Base-by-base conservation (phyloP, 163 green algal species). In the Prototheca wickerhamii region DNA sequence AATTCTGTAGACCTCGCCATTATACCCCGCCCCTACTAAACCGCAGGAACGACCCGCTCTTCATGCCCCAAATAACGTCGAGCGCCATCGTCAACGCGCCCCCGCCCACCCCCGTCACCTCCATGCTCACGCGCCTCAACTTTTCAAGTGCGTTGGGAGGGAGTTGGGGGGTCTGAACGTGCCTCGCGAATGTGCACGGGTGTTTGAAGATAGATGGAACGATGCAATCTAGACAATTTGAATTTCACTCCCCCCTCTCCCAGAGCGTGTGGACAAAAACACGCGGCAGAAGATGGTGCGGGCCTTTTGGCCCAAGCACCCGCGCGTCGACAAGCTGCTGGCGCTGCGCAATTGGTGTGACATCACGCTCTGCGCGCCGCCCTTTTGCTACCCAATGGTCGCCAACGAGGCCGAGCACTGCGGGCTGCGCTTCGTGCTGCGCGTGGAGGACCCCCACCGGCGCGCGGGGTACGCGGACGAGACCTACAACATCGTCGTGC, bases 41-140 rank as follows among this genome's bases (percentile, higher is more conserved):
- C 55, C n/a, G n/a, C 54, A 76, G 61, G 3, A 63, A 76, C 20
- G 81, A 87, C 65, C 74, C 80, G 43, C 72, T 75, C 4, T 84
- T 74, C 70, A 86, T 87, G 68, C 57, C 70, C 23, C 83, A 91
- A 69, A 76, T 90, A 62, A 87, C 85, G 34, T 74, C 56, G 56
- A 81, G 67, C 26, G 84, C 85, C n/a, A 89, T 91, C 61, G 74
- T 80, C 54, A 91, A 91, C 63, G 62, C 52, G 4, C 82, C 85
- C 2, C 82, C 85, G 4, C 83, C 84, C 1, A 35, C 61, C 18
- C 58, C 28, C 2, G 71, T 87, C 5, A 42, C 85, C 25, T 65
- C 53, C 29, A 64, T 74, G 64, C 60, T 84, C 43, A 66, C 75
- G 31, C 35, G 55, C 26, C 76, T 64, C 55, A 78, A 82, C 58